Percentiles rank a stretch among this genome's conserved stretches.
Evolutionary conservation across 345 rosid genomes (phyloP).

Genomic region (Schrenkiella parvula): DNA sequence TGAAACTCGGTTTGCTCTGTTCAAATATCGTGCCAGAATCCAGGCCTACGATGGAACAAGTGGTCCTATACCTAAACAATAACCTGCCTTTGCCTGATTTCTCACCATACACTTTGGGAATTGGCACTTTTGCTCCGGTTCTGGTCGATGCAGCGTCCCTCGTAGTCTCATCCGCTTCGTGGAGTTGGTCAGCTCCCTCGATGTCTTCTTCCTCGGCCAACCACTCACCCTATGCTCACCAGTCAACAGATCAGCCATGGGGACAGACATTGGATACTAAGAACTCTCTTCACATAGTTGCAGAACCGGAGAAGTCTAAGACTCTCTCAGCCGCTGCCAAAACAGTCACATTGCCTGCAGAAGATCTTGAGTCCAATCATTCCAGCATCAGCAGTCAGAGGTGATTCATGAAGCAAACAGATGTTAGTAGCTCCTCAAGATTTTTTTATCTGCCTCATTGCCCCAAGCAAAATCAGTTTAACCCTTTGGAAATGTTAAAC

Average conservation of each 20-base stretch:
- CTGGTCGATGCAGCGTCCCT: conserved; percentile 29
- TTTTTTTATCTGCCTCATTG: not conserved
- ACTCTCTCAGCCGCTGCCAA: not conserved
- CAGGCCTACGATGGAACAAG: conserved; percentile 47
- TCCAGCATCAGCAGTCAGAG: not conserved
- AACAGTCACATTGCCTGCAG: not conserved
- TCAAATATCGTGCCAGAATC: conserved; percentile 21
- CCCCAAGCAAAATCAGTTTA: too few relatives aligned
- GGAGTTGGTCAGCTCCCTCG: not conserved
- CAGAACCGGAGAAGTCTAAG: not conserved
- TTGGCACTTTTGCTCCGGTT: conserved; percentile 18
- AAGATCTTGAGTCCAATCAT: conserved; percentile 8
- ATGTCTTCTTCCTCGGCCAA: not conserved
- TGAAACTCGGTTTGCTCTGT: conserved; percentile 47
- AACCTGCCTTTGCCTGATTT: conserved; percentile 28
- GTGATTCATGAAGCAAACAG: not conserved
- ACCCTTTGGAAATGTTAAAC: too few relatives aligned
- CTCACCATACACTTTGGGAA: conserved; percentile 16
- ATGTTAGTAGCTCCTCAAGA: not conserved
- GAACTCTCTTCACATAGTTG: not conserved
- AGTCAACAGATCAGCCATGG: not conserved
- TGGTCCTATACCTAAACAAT: conserved; percentile 28
- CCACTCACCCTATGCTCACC: not conserved
- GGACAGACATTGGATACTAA: not conserved
- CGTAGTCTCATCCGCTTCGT: conserved; percentile 15